Conservation (phyloP, 805 yeast genomes). For the Metschnikowia henanensis region DNA sequence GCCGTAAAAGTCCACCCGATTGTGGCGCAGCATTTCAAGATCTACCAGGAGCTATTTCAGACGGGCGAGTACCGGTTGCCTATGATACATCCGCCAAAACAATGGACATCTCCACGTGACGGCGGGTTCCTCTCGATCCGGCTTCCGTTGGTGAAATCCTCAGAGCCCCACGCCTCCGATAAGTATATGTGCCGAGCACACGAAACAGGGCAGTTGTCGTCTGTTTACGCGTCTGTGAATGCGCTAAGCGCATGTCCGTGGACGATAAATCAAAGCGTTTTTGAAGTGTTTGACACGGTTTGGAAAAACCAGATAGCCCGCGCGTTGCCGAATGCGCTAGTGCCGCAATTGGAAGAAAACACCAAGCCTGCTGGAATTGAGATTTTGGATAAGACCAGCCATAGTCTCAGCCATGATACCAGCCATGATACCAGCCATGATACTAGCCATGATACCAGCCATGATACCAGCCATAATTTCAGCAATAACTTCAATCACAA, state of each 20-base stretch:
- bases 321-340: constrained; percentile 3
- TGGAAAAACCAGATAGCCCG: constrained; percentile 23
- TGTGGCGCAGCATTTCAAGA: constrained; percentile 9
- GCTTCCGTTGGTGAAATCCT: constrained; percentile 25
- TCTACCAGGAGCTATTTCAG: constrained; percentile 12
- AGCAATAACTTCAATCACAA: too few species aligned
- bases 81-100: constrained; percentile 39
- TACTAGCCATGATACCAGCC: too few species aligned
- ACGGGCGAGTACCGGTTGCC: constrained; percentile 25
- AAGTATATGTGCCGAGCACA: constrained; percentile 27
- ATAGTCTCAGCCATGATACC: too few species aligned
- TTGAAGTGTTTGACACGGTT: constrained; percentile 22
- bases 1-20: constrained; percentile 13
- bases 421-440: too few species aligned
- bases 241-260: constrained; percentile 32
- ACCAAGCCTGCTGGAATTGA: too few species aligned
- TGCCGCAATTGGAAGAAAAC: constrained; percentile 5
- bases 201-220: constrained; percentile 32
- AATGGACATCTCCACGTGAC: constrained; percentile 31
- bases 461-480: too few species aligned
- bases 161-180: constrained; percentile 16
- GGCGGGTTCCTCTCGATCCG: constrained; percentile 37
- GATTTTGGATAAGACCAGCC: too few species aligned
- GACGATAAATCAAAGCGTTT: constrained; percentile 34
- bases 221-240: constrained; percentile 29